Evolutionary conservation across 2,329 filamentous ascomycete genomes (phyloP).

Genomic region (Aspergillus candidus): DNA sequence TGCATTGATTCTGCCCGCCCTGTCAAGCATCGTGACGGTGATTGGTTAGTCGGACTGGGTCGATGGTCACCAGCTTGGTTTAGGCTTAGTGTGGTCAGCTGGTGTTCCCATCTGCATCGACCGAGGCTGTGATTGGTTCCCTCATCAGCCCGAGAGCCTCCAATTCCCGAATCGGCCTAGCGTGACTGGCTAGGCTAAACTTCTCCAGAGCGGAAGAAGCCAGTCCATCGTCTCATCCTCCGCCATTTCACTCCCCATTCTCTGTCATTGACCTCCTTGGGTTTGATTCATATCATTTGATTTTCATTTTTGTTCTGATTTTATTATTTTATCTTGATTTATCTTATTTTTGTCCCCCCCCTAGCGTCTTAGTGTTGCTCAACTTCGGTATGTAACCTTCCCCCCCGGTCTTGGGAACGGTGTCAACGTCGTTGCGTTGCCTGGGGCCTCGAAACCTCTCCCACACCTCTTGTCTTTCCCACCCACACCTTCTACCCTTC

Average conservation of each 20-base stretch:
- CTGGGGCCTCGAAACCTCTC: background rate
- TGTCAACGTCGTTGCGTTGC: too few relatives aligned
- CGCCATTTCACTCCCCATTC: conserved; percentile 5
- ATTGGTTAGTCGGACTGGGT: conserved; percentile 4
- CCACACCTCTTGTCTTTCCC: conserved; percentile 3
- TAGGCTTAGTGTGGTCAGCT: conserved; percentile 12
- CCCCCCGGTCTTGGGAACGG: background rate
- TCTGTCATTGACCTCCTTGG: conserved; percentile 4
- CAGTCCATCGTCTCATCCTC: conserved; percentile 1
- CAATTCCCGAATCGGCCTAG: too few relatives aligned
- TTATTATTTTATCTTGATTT: background rate
- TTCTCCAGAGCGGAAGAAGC: too few relatives aligned
- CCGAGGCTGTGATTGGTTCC: background rate
- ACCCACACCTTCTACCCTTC: background rate
- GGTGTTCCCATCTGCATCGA: background rate
- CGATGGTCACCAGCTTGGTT: conserved; percentile 7
- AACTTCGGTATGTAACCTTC: conserved; percentile 8
- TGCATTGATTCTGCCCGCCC: conserved; percentile 6
- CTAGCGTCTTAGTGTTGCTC: background rate
- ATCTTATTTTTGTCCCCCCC: background rate
- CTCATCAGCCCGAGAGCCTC: conserved; percentile 5
- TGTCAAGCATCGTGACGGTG: background rate
- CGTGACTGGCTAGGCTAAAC: too few relatives aligned
- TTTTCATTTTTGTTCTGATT: background rate
- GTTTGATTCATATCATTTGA: background rate